These are phyloP conservation scores for Viola odorata DNA, from an alignment of 345 rosid genomes.

Conservation along the genomic window DNA sequence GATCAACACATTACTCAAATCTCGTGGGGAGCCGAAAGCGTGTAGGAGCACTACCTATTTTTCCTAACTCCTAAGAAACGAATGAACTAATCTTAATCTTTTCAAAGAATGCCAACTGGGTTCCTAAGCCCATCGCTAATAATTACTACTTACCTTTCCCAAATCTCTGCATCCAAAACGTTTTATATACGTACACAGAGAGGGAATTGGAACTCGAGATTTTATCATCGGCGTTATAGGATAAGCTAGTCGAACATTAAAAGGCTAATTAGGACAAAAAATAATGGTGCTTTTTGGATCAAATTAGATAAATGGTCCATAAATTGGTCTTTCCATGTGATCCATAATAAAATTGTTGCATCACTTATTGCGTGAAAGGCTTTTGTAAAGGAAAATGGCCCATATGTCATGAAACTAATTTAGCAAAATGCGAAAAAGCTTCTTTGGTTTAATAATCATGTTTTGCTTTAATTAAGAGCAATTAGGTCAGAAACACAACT, in stretches of 20 bases:
- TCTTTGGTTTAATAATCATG: constrained; percentile 16
- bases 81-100: too few species aligned
- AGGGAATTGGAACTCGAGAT: too few species aligned
- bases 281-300: background rate
- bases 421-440: background rate
- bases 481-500: constrained; percentile 19
- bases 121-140: too few species aligned
- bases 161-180: too few species aligned
- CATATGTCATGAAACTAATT: constrained; percentile 1
- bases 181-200: too few species aligned
- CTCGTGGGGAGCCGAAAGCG: too few species aligned
- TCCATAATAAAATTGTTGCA: background rate
- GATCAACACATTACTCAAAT: too few species aligned
- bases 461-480: constrained; percentile 20
- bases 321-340: constrained; percentile 8
- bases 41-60: too few species aligned
- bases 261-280: background rate
- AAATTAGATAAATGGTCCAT: background rate
- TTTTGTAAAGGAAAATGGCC: constrained; percentile 12
- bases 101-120: too few species aligned
- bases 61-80: too few species aligned
- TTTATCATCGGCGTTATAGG: too few species aligned
- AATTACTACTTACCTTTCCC: too few species aligned
- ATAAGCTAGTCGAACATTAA: background rate
- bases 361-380: background rate